Evolutionary conservation across 2,329 filamentous ascomycete species (phyloP).

Genomic region (Aaosphaeria arxii): DNA sequence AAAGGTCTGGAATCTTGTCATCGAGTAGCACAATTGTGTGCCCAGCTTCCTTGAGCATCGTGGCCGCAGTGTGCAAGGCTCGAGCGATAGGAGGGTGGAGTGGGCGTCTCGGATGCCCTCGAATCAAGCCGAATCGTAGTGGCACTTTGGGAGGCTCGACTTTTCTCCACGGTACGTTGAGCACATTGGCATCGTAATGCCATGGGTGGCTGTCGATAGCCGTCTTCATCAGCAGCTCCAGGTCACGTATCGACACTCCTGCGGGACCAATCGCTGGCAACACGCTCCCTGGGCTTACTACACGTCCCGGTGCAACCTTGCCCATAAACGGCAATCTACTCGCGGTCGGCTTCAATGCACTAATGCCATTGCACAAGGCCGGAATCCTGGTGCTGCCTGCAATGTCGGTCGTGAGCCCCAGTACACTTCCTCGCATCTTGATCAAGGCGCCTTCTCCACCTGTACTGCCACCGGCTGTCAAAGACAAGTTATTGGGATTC

Average conservation of each 20-base stretch:
- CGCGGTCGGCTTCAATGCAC: conserved; percentile 53
- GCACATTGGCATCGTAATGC: conserved; percentile 42
- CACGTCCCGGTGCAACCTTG: conserved; percentile 23
- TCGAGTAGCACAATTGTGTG: conserved; percentile 40
- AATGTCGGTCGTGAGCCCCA: conserved; percentile 64
- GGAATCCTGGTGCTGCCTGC: conserved; percentile 70
- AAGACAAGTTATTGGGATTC: conserved; percentile 60
- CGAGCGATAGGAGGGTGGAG: conserved; percentile 52
- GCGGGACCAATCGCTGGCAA: conserved; percentile 43
- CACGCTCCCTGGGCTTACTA: conserved; percentile 31
- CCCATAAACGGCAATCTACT: conserved; percentile 48
- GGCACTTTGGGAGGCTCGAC: conserved; percentile 13
- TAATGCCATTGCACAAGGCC: conserved; percentile 65
- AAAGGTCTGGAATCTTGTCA: conserved; percentile 26
- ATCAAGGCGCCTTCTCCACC: conserved; percentile 64
- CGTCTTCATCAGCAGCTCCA: conserved; percentile 41
- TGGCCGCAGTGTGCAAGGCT: conserved; percentile 41
- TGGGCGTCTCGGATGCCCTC: conserved; percentile 47
- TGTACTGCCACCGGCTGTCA: conserved; percentile 62
- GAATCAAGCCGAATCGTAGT: conserved; percentile 49
- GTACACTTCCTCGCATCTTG: conserved; percentile 55
- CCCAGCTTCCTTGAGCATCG: conserved; percentile 41
- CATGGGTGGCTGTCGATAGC: conserved; percentile 43
- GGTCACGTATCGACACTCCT: conserved; percentile 41
- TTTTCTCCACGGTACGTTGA: conserved; percentile 48